Evolutionary conservation across 2,329 filamentous ascomycete species (phyloP).

Genomic region (Cladosporium sp.): DNA sequence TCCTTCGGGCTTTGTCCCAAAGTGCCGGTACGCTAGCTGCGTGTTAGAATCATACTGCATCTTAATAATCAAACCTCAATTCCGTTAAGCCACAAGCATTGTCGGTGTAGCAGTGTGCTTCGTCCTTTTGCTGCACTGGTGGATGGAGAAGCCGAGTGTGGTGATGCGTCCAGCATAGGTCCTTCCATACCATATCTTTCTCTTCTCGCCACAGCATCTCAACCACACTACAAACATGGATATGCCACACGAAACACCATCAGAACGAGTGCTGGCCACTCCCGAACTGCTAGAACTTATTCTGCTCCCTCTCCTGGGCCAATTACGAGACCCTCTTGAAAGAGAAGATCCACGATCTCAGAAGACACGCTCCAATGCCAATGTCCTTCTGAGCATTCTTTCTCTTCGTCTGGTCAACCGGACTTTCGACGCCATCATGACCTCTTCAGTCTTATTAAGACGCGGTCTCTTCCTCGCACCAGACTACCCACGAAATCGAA

Average conservation of each 20-base stretch:
- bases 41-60: not conserved
- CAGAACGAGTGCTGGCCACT: constrained; percentile 25
- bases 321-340: constrained; percentile 22
- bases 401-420: constrained; percentile 25
- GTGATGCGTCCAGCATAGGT: not conserved
- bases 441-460: constrained; percentile 23
- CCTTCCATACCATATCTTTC: not conserved
- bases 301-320: constrained; percentile 22
- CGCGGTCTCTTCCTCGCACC: constrained; percentile 28
- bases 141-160: not conserved
- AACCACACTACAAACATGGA: not conserved
- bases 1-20: constrained; percentile 1
- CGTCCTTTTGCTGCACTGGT: not conserved
- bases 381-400: constrained; percentile 23
- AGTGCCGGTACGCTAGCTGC: not conserved
- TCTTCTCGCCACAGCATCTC: not conserved
- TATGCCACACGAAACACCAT: not conserved
- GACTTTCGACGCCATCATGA: constrained; percentile 26
- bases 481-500: constrained; percentile 14
- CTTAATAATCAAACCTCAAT: not conserved
- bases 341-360: constrained; percentile 30
- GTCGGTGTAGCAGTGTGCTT: not conserved
- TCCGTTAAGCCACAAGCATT: not conserved
- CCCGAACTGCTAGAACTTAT: constrained; percentile 32
- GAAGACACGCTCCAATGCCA: constrained; percentile 23